Evolutionary conservation across 2,329 filamentous ascomycete genomes (phyloP), one percentile per base, ranked within the genome.

Genomic region (Knoxdaviesia proteae): DNA sequence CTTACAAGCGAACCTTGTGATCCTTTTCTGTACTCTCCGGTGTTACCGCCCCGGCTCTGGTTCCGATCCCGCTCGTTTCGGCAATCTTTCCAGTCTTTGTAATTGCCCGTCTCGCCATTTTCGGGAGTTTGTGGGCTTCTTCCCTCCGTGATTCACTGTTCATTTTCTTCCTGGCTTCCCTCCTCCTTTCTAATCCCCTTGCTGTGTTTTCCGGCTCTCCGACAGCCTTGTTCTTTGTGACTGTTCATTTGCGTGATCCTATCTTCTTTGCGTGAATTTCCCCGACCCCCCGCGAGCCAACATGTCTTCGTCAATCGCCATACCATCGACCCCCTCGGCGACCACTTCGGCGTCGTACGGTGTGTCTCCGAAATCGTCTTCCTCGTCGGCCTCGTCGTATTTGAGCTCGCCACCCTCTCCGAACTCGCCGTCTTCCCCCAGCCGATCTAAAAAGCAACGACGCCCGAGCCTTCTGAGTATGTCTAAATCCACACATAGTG

Each of bases 231-330:
- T 7, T 41, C 32, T 34, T 34, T 41, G 32, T 6, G 20, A 31
- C 32, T 40, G 38, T 41, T 41, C 34, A 32, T 34, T 41, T 11
- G 39, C 35, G 30, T 34, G 32, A 41, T 41, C n/a, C 32, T 32
- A 20, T 8, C 33, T 20, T 20, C 20, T 20, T 20, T 20, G 20
- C 20, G 20, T 20, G 20, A 20, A 20, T 20, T 20, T 20, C 20
- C 20, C 20, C 20, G 20, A 20, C 32, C 36, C 38, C 44, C 42
- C 42, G 43, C 46, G 39, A 48, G 45, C 51, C 48, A 58, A 48
- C 50, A 75, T 79, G 74, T 77, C 75, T 46, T 76, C 76, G 46
- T 80, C 75, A 46, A 83, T 83, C 60, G 65, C 69, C 49, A 84
- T 84, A 51, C 78, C 77, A 51, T 58, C 58, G 47, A 60, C 52